phyloP scores from a whole-genome alignment of 2,329 filamentous ascomycete genomes.

The Nakataea oryzae region DNA sequence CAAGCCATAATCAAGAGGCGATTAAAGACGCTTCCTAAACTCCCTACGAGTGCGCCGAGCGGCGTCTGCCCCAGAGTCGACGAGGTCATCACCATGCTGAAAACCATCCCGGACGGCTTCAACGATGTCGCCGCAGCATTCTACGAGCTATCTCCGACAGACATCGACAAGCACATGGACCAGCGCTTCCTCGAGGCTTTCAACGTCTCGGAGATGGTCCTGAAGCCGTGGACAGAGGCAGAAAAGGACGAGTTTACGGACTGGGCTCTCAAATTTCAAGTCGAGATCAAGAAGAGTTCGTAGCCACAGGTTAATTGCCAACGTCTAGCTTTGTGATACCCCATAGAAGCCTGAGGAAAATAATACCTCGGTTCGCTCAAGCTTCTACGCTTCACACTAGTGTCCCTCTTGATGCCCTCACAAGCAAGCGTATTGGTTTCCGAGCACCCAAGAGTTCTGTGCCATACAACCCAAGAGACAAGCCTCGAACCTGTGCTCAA shows the following conservation, averaged over 20 bases:
- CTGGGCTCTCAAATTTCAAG: slow-evolving; percentile 55
- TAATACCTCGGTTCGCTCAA: background rate
- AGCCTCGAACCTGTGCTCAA: background rate
- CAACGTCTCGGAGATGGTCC: slow-evolving; percentile 42
- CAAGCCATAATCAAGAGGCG: slow-evolving; percentile 60
- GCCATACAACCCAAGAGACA: background rate
- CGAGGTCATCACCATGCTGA: slow-evolving; percentile 42
- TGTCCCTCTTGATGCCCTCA: background rate
- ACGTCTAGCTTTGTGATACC: background rate
- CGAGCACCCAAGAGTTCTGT: background rate
- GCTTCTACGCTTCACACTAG: no score
- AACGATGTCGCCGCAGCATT: slow-evolving; percentile 63
- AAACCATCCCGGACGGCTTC: slow-evolving; percentile 53
- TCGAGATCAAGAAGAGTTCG: slow-evolving; percentile 1
- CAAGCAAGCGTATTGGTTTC: background rate
- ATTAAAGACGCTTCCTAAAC: slow-evolving; percentile 45
- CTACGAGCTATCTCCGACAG: slow-evolving; percentile 53
- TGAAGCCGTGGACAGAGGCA: slow-evolving; percentile 47
- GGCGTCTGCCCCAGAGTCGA: slow-evolving; percentile 37
- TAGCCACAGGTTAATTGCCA: background rate
- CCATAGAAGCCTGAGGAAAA: background rate
- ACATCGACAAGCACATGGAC: slow-evolving; percentile 48
- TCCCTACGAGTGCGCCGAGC: slow-evolving; percentile 19
- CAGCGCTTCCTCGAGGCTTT: slow-evolving; percentile 51
- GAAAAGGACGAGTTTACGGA: slow-evolving; percentile 65